A percentile compares a stretch with the other conserved stretches of the same genome.
Evolutionary conservation across 768 basidiomycete species (phyloP).

Genomic region (Steccherinum ochraceum): DNA sequence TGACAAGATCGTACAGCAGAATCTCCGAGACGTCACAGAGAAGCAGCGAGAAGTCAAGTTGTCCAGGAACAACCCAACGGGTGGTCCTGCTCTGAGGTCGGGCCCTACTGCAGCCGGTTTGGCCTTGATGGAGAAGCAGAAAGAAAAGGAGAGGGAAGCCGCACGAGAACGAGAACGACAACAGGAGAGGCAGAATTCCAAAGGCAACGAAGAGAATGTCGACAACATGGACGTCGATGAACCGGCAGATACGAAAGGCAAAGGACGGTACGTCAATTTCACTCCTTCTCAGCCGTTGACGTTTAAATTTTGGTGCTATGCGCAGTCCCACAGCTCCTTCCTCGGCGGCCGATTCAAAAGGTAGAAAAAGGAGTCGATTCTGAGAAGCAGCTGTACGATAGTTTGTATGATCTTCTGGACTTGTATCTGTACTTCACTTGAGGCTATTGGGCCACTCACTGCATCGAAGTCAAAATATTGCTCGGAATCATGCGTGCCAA

Average conservation of each 20-base stretch:
- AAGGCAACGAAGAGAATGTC: background rate
- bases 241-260: constrained; percentile 36
- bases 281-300: background rate
- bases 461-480: no score
- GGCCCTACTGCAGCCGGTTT: constrained; percentile 16
- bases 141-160: constrained; percentile 9
- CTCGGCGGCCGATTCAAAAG: background rate
- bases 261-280: constrained; percentile 33
- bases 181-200: constrained; percentile 9
- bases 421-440: no score
- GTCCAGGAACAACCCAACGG: constrained; percentile 4
- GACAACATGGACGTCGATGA: constrained; percentile 15
- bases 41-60: constrained; percentile 45
- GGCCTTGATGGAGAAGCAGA: constrained; percentile 10
- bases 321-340: no score
- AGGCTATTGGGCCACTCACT: no score
- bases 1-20: constrained; percentile 45
- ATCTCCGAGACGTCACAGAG: constrained; percentile 56
- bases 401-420: constrained; percentile 1
- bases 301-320: no score
- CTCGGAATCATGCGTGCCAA: no score
- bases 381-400: no score
- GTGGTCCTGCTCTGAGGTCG: constrained; percentile 8
- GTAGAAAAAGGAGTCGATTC: background rate
- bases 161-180: constrained; percentile 12